Conservation (phyloP, 108 stramenopile species). For the Epithemia pelagica region DNA sequence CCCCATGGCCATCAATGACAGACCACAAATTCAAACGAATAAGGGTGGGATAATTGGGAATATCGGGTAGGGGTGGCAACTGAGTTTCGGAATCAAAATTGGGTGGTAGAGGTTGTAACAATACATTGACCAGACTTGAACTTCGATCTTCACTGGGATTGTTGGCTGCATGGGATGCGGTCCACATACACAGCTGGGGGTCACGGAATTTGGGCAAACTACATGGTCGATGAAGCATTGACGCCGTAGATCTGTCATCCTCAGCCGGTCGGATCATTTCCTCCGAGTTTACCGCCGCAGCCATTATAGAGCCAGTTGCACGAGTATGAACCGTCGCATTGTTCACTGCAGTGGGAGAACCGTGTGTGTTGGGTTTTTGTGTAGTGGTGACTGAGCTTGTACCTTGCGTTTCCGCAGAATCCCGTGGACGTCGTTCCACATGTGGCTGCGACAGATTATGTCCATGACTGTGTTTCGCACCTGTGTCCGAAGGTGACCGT, state of each 20-base stretch:
- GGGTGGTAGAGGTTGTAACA: constrained; percentile 36
- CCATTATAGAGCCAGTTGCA: too few relatives aligned
- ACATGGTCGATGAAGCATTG: constrained; percentile 31
- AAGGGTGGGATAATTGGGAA: constrained; percentile 33
- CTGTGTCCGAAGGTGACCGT: too few relatives aligned
- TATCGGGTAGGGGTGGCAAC: constrained; percentile 11
- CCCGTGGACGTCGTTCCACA: too few relatives aligned
- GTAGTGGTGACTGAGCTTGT: too few relatives aligned
- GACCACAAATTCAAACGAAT: constrained; percentile 72
- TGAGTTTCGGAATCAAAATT: constrained; percentile 37
- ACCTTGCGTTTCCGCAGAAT: too few relatives aligned
- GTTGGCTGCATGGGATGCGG: constrained; percentile 74
- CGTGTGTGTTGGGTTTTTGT: too few relatives aligned
- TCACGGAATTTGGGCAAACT: constrained; percentile 61
- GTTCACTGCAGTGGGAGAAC: too few relatives aligned
- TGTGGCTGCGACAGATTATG: too few relatives aligned
- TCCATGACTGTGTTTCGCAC: too few relatives aligned
- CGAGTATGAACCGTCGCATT: too few relatives aligned
- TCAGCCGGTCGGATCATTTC: too few relatives aligned
- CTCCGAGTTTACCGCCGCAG: too few relatives aligned
- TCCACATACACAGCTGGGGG: constrained; percentile 65
- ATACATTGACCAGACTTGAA: constrained; percentile 64
- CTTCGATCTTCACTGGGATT: constrained; percentile 74
- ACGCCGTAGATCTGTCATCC: neutral
- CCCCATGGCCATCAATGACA: constrained; percentile 86